Conservation (phyloP, 2,329 filamentous ascomycete species). For the Aspergillus uvarum region DNA sequence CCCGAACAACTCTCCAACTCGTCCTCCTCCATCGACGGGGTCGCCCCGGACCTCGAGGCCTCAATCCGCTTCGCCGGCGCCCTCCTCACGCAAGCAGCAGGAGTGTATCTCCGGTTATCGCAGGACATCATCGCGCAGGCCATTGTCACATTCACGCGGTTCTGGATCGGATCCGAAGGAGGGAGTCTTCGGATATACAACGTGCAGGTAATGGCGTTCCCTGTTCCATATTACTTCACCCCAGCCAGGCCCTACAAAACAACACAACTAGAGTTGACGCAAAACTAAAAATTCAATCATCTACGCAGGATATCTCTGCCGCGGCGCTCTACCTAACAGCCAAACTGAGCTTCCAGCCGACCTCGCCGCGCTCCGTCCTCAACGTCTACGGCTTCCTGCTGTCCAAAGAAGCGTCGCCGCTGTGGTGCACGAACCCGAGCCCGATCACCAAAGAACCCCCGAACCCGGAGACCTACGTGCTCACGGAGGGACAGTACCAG, state of each 20-base stretch:
- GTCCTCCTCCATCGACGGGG: constrained; percentile 45
- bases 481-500: constrained; percentile 72
- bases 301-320: constrained; percentile 71
- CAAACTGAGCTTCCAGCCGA: constrained; percentile 76
- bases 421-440: constrained; percentile 44
- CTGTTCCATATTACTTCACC: too few species aligned
- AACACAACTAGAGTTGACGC: too few species aligned
- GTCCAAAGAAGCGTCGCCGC: constrained; percentile 57
- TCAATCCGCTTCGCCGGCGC: constrained; percentile 48
- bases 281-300: neutral
- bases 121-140: constrained; percentile 85
- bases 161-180: constrained; percentile 63
- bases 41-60: constrained; percentile 42
- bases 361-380: constrained; percentile 74
- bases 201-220: constrained; percentile 36
- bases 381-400: constrained; percentile 83
- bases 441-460: constrained; percentile 28
- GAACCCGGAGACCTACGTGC: constrained; percentile 61
- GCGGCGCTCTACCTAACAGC: constrained; percentile 76
- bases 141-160: constrained; percentile 76
- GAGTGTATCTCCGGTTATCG: constrained; percentile 74
- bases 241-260: too few species aligned
- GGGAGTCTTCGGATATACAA: constrained; percentile 46
- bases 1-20: constrained; percentile 46
- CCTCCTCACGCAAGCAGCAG: constrained; percentile 49